Evolutionary conservation across 192 early-diverging fungal genomes (phyloP).

Genomic region (Umbelopsis isabellina): DNA sequence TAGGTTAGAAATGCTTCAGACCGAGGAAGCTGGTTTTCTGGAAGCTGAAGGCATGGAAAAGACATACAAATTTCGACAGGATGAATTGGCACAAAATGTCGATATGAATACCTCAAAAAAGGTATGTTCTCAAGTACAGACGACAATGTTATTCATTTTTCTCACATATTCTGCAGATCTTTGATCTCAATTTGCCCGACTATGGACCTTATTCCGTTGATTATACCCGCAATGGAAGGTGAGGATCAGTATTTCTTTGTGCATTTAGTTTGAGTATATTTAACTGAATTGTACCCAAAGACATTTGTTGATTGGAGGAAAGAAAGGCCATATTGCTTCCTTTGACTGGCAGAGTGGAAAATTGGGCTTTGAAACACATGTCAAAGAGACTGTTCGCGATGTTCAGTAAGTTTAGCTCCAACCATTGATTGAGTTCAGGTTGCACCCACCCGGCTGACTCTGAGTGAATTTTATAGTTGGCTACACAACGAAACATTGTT

Average conservation of each 20-base stretch:
- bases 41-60: conserved; percentile 90
- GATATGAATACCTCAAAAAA: conserved; percentile 77
- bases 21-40: conserved; percentile 78
- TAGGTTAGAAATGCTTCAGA: conserved; percentile 75
- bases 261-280: neutral
- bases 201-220: conserved; percentile 90
- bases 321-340: conserved; percentile 86
- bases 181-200: conserved; percentile 73
- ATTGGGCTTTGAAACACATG: conserved; percentile 79
- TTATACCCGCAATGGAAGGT: conserved; percentile 86
- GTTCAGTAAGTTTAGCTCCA: conserved; percentile 57
- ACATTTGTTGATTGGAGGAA: conserved; percentile 73
- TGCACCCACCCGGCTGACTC: neutral
- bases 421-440: neutral
- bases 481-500: conserved; percentile 94
- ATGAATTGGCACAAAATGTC: conserved; percentile 63
- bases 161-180: conserved; percentile 54
- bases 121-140: conserved; percentile 29
- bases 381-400: conserved; percentile 89
- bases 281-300: conserved; percentile 9
- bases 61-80: conserved; percentile 85
- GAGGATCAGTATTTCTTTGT: neutral
- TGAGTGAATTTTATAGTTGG: conserved; percentile 59
- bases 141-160: conserved; percentile 6
- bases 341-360: conserved; percentile 90